Evolutionary conservation across 2,329 filamentous ascomycete species (phyloP), one percentile per base, ranked within the genome.

Genomic region (Claviceps pusilla): DNA sequence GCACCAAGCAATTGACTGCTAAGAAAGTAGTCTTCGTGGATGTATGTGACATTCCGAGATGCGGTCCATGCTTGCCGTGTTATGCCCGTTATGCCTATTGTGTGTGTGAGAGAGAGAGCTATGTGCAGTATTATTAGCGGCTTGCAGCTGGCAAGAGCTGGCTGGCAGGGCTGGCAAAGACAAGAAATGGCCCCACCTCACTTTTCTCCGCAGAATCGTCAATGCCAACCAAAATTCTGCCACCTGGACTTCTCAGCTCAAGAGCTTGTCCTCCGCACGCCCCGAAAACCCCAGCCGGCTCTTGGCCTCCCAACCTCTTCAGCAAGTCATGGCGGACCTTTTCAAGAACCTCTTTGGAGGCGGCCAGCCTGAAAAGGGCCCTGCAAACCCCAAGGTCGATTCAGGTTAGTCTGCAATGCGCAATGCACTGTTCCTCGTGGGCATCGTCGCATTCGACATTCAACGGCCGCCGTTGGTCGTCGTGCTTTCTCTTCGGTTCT

Each of bases 321-420:
- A 61, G 64, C 60, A 62, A 62, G 66, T 57, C 66, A 80, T 80
- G 77, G 77, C 77, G 61, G 73, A 77, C 63, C 69, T 85, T 60
- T 66, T 87, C 61, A 86, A 86, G 70, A 80, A 79, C 65, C 69
- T 88, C 64, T 79, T 89, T 62, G 84, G 84, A 64, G 83, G 79
- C 66, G 75, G 75, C 66, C 83, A 87, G 73, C 60, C 63, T n/a
- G 61, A 58, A 55, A 54, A 63, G 54, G 73, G 81, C 58, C 57
- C 59, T 51, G 70, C 72, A 49, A 73, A 73, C 59, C 43, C 39
- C 56, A 75, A 74, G 60, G 69, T 73, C 56, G 83, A 88, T 69
- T 77, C 83, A 61, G 84, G 84, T 87, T 74, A 64, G 78, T 71
- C 55, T 35, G 19, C 51, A n/a, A 45, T 54, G 19, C 19, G 19